Evolutionary conservation across 2,329 filamentous ascomycete genomes (phyloP).

Genomic region (Colletotrichum limetticola): DNA sequence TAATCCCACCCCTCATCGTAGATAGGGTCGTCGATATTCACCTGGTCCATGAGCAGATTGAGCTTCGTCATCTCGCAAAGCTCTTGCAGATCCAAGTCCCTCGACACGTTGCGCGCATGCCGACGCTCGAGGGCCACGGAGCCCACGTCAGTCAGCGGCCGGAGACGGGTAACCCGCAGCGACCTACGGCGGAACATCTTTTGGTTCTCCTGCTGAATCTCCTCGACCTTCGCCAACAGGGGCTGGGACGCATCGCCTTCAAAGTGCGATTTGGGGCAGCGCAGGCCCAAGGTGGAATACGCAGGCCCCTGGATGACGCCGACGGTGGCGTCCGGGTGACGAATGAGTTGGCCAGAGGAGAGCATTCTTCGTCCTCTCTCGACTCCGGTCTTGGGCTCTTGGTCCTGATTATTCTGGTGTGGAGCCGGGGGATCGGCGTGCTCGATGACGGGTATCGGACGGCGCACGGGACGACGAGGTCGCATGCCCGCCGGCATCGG

Average conservation of each 20-base stretch:
- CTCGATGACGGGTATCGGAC: conserved; percentile 59
- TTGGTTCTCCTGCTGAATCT: conserved; percentile 54
- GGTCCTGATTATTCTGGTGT: conserved; percentile 28
- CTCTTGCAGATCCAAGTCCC: conserved; percentile 43
- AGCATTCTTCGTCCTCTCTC: conserved; percentile 49
- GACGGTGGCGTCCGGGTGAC: conserved; percentile 57
- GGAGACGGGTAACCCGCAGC: conserved; percentile 21
- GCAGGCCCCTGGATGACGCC: conserved; percentile 66
- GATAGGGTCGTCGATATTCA: conserved; percentile 40
- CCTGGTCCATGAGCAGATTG: conserved; percentile 38
- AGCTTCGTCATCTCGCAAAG: conserved; percentile 37
- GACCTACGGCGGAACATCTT: conserved; percentile 36
- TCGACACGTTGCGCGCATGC: conserved; percentile 42
- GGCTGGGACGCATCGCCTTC: conserved; percentile 54
- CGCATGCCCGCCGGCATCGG: conserved; percentile 43
- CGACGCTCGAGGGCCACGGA: not conserved
- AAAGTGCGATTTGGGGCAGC: conserved; percentile 59
- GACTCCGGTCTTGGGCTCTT: conserved; percentile 40
- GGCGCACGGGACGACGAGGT: conserved; percentile 48
- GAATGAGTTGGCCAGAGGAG: conserved; percentile 50
- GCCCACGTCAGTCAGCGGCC: conserved; percentile 14
- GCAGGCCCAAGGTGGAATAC: conserved; percentile 60
- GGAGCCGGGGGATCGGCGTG: conserved; percentile 62
- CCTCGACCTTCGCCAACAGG: conserved; percentile 56
- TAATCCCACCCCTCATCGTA: conserved; percentile 47